Evolutionary conservation across 305 asterid genomes (phyloP).

Genomic region (Fraxinus floribunda): DNA sequence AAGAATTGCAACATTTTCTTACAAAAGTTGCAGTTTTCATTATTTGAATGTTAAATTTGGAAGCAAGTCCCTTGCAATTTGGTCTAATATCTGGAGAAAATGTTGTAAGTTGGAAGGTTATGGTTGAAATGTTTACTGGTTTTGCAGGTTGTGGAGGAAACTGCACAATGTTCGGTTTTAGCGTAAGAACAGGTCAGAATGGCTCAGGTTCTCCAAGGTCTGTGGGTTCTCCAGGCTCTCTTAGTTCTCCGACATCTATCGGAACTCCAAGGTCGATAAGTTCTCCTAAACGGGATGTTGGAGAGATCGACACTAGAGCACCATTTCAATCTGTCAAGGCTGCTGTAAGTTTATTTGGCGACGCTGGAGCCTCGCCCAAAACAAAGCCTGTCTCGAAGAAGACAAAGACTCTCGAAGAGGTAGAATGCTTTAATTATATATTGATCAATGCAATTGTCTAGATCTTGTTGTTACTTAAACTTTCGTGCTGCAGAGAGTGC

Average conservation of each 20-base stretch:
- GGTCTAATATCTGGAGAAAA: background rate
- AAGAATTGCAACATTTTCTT: background rate
- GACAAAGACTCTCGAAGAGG: slow-evolving; percentile 72
- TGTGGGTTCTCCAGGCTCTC: slow-evolving; percentile 29
- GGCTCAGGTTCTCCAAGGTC: slow-evolving; percentile 55
- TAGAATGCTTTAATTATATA: slow-evolving; percentile 1
- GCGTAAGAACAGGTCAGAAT: slow-evolving; percentile 50
- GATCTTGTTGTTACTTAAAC: background rate
- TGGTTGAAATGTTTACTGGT: background rate
- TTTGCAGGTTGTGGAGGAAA: background rate
- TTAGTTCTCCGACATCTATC: slow-evolving; percentile 32
- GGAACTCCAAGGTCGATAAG: slow-evolving; percentile 32
- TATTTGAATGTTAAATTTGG: background rate
- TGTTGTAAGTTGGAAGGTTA: background rate
- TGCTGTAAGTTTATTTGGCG: slow-evolving; percentile 81
- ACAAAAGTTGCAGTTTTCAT: background rate
- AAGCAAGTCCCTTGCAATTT: background rate
- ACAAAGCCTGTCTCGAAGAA: slow-evolving; percentile 47
- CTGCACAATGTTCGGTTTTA: slow-evolving; percentile 54
- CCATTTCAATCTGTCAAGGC: slow-evolving; percentile 90
- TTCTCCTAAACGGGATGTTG: slow-evolving; percentile 64
- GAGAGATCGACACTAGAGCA: slow-evolving; percentile 87
- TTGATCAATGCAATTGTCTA: background rate
- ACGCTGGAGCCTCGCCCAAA: slow-evolving; percentile 53
- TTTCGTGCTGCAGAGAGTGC: slow-evolving; percentile 51